phyloP scores from a whole-genome alignment of 441 rosid species.

The Pelargonium hybrid region DNA sequence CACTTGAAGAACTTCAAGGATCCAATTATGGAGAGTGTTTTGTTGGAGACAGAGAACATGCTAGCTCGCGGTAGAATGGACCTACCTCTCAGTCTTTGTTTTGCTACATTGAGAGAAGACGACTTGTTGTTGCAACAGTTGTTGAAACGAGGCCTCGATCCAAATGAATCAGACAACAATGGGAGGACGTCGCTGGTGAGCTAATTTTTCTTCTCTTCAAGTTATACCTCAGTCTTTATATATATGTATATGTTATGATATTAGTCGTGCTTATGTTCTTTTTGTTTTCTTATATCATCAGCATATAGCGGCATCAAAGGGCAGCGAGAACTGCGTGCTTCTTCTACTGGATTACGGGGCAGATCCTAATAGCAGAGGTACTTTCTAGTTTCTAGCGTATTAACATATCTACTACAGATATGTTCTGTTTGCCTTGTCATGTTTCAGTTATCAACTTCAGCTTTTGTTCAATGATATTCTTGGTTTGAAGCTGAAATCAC shows the following conservation, averaged over 20 bases:
- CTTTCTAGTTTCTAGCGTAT: neutral
- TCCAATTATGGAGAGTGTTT: slow-evolving; percentile 47
- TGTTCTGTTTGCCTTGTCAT: too few relatives aligned
- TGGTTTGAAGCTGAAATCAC: too few relatives aligned
- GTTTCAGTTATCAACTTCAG: too few relatives aligned
- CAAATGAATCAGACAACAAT: slow-evolving; percentile 54
- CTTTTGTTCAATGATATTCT: too few relatives aligned
- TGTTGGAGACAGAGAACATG: slow-evolving; percentile 56
- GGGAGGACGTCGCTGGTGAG: slow-evolving; percentile 60
- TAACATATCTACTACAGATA: neutral
- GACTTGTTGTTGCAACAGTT: slow-evolving; percentile 62
- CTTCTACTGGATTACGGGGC: slow-evolving; percentile 66
- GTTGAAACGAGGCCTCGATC: slow-evolving; percentile 59
- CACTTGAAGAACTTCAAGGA: slow-evolving; percentile 49
- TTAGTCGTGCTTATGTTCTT: too few relatives aligned
- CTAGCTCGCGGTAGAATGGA: slow-evolving; percentile 68
- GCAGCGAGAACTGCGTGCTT: slow-evolving; percentile 49
- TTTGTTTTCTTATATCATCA: slow-evolving; percentile 16
- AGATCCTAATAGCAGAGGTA: slow-evolving; percentile 70
- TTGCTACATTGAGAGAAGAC: slow-evolving; percentile 71
- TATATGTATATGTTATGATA: too few relatives aligned
- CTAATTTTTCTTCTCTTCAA: too few relatives aligned
- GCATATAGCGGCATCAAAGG: slow-evolving; percentile 78
- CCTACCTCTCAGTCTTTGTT: slow-evolving; percentile 59
- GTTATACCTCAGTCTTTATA: too few relatives aligned